These are phyloP conservation scores for Diplosphaera chodatii DNA, from an alignment of 139 green algal species.

Conservation along the genomic window DNA sequence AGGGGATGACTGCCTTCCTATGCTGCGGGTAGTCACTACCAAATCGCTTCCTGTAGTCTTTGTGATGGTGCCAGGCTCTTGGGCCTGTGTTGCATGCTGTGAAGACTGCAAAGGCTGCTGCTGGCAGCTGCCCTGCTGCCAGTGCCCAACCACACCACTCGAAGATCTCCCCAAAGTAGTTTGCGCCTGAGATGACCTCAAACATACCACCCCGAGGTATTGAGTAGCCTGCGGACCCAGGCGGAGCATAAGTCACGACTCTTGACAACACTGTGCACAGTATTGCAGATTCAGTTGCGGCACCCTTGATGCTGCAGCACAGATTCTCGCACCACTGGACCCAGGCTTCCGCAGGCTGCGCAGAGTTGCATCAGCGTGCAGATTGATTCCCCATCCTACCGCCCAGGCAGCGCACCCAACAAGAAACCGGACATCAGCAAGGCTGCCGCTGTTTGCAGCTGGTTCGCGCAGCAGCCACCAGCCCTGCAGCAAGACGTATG, in stretches of 20 bases:
- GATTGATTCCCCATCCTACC: constrained; percentile 46
- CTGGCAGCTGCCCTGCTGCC: constrained; percentile 29
- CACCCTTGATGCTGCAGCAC: no score
- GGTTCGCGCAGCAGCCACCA: not conserved
- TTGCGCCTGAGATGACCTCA: constrained; percentile 60
- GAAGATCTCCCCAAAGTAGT: constrained; percentile 66
- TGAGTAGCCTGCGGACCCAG: constrained; percentile 52
- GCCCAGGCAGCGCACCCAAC: constrained; percentile 38
- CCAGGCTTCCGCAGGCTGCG: constrained; percentile 45
- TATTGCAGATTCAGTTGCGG: no score
- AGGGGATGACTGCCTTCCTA: constrained; percentile 58
- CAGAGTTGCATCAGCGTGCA: constrained; percentile 52
- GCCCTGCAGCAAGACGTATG: not conserved
- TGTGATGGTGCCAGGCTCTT: constrained; percentile 39
- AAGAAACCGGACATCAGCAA: not conserved
- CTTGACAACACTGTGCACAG: no score
- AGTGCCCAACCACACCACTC: constrained; percentile 64
- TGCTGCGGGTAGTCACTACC: constrained; percentile 31
- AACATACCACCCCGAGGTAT: constrained; percentile 69
- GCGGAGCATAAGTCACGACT: no score
- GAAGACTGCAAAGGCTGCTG: constrained; percentile 59
- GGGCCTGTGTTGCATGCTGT: constrained; percentile 62
- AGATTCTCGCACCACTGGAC: constrained; percentile 45
- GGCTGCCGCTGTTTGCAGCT: not conserved
- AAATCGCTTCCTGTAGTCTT: constrained; percentile 13